Percentiles rank a stretch among this genome's conserved stretches.
These are phyloP conservation scores for Mimosa bimucronata DNA, from an alignment of 306 rosid species.

Conservation along the genomic window DNA sequence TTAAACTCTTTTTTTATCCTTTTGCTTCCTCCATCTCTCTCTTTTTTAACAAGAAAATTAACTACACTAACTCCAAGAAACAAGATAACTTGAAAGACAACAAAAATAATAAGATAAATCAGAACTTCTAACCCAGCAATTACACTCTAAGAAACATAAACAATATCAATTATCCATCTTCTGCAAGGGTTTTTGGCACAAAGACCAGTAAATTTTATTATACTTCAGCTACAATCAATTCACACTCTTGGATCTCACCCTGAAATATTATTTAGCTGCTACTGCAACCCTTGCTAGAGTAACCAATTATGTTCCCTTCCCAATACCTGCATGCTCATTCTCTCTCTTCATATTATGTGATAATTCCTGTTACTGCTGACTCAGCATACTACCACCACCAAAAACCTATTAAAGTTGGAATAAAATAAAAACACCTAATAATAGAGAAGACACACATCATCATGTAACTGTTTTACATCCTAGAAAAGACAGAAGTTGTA, in stretches of 20 bases:
- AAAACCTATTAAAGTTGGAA: neutral
- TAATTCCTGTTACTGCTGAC: neutral
- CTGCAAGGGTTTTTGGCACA: neutral
- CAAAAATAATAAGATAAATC: neutral
- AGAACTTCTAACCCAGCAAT: neutral
- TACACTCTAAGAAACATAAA: neutral
- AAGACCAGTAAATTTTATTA: neutral
- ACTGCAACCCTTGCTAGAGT: no score
- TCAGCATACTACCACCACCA: neutral
- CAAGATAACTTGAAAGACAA: neutral
- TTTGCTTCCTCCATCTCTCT: no score
- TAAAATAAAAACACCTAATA: neutral
- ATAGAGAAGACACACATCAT: neutral
- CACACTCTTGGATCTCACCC: neutral
- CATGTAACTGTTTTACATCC: neutral
- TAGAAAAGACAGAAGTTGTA: conserved; percentile 17
- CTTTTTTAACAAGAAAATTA: no score
- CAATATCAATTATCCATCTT: conserved; percentile 22
- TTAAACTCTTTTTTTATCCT: no score
- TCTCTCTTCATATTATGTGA: neutral
- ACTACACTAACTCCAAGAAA: neutral
- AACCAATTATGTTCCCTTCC: neutral
- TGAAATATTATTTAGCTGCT: no score
- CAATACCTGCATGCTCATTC: neutral
- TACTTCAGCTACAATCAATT: neutral